These are phyloP conservation scores for Calonectria pteridis DNA, from an alignment of 2,329 filamentous ascomycete species.

Conservation along the genomic window DNA sequence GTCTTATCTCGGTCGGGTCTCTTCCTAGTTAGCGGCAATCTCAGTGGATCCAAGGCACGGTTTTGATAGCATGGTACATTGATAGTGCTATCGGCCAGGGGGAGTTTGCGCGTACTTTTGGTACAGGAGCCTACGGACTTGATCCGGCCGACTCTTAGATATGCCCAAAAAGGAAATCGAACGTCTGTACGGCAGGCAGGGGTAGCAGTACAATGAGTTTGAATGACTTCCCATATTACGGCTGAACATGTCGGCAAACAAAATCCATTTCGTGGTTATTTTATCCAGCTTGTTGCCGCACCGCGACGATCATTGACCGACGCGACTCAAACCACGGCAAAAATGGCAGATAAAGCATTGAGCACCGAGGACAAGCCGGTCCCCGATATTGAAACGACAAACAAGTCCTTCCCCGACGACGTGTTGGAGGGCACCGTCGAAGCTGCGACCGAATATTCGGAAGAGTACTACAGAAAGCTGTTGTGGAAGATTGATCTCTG, in stretches of 20 bases:
- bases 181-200: neutral
- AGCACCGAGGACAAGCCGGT: neutral
- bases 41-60: neutral
- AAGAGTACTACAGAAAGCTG: conserved; percentile 43
- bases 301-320: neutral
- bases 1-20: conserved; percentile 4
- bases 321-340: neutral
- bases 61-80: neutral
- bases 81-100: neutral
- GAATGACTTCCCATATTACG: neutral
- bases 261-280: neutral
- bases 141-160: neutral
- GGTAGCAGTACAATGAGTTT: neutral
- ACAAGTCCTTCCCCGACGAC: conserved; percentile 2
- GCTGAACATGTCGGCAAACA: neutral
- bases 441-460: conserved; percentile 34
- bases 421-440: conserved; percentile 12
- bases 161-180: neutral
- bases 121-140: neutral
- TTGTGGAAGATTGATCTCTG: conserved; percentile 47
- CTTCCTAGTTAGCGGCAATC: neutral
- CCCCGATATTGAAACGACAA: neutral
- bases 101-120: neutral
- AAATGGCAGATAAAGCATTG: conserved; percentile 1
- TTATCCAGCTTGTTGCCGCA: neutral